A percentile compares a stretch with the other conserved stretches of the same genome.
These are phyloP conservation scores for Carex kokanica DNA, from an alignment of 176 grass and related monocot species.

Conservation along the genomic window DNA sequence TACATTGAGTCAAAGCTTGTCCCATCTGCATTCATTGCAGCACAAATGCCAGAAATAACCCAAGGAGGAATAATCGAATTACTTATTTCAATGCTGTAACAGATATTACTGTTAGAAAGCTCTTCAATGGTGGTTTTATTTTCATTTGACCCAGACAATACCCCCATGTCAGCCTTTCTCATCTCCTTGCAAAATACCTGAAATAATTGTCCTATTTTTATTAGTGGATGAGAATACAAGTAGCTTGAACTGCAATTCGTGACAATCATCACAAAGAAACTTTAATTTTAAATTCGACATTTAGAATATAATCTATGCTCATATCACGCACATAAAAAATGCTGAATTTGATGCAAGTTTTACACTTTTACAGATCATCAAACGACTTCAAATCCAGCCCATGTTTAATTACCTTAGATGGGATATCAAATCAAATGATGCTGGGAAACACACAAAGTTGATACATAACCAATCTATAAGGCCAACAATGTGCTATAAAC, in stretches of 20 bases:
- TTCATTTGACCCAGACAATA: constrained; percentile 33
- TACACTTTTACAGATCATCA: neutral
- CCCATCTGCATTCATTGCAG: constrained; percentile 42
- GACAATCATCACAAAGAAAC: neutral
- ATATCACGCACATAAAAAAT: neutral
- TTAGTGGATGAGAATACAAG: constrained; percentile 1
- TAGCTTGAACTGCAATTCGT: neutral
- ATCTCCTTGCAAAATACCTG: constrained; percentile 91
- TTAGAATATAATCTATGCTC: neutral
- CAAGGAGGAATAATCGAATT: constrained; percentile 57
- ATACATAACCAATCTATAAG: neutral
- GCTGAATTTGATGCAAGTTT: neutral
- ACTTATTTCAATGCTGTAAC: constrained; percentile 82
- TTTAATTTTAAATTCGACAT: neutral
- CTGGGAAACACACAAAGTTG: neutral
- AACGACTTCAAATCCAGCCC: neutral
- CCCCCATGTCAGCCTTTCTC: constrained; percentile 57
- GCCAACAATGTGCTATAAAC: neutral
- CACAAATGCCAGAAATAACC: constrained; percentile 62
- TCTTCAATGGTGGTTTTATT: constrained; percentile 9
- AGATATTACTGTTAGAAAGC: constrained; percentile 35
- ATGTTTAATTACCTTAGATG: neutral
- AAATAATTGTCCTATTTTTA: neutral
- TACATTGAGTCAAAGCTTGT: constrained; percentile 58
- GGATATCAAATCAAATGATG: neutral